Evolutionary conservation across 2,329 filamentous ascomycete genomes (phyloP), one percentile per base, ranked within the genome.

Genomic region (Fusarium anthophilum): DNA sequence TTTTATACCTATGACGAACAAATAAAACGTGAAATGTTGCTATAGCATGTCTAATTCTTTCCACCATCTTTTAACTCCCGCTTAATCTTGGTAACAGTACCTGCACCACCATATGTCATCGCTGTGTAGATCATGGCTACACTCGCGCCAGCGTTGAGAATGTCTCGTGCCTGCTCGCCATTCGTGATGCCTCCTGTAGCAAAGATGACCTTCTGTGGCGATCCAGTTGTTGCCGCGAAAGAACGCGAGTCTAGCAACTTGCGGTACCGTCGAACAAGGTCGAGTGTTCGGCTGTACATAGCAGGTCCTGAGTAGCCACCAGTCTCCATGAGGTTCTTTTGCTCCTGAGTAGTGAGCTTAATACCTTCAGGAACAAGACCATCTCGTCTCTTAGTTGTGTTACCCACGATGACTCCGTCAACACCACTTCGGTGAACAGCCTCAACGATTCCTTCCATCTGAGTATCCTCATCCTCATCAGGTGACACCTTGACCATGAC

Each of bases 401-500:
- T 99, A 17, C 96, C 96, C 8, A 99, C 96, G 71, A 99, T 98
- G 41, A 99, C 91, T 35, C 96, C 96, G 77, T 98, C 95, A 5
- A 98, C 95, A 12, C 95, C 95, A 69, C 93, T 94, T 75, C 87
- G 87, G 86, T 91, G 93, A 18, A 98, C 91, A 0, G 95, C 95
- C 76, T 95, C 90, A 69, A 94, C 96, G 63, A 99, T 97, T 14
- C 95, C 96, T 47, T 92, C 89, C 70, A 99, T 90, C 81, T 99
- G 95, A 63, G 91, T 86, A 59, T 95, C 91, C 26, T 92, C 91
- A 81, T 98, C 94, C 84, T 98, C 96, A 77, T 99, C 96, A 0
- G 96, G 96, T 67, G 94, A 97, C 26, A 99, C 96, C 86, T 99
- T 99, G 78, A 99, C 96, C 94, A 99, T 98, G 66, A 99, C 94